Percentiles rank a stretch among this genome's conserved stretches.
Conservation (phyloP, 208 protist species). For the Leishmania guyanensis region DNA sequence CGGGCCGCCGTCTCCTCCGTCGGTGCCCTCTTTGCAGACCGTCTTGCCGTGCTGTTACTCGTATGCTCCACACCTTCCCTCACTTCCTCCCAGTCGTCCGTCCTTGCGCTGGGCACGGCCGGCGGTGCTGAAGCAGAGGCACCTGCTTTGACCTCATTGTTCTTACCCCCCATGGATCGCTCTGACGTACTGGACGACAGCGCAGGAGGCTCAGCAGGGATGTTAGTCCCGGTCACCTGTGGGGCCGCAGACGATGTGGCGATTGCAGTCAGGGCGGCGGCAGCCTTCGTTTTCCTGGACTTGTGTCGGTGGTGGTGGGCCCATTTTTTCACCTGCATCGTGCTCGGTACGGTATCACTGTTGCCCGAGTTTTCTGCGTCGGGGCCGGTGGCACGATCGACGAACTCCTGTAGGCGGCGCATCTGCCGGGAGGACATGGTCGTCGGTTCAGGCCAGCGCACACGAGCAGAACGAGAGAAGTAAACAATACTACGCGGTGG, state of each 20-base stretch:
- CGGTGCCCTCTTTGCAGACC: not conserved
- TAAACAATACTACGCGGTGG: not conserved
- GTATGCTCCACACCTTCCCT: slow-evolving; percentile 11
- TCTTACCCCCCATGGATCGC: not conserved
- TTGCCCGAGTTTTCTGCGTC: slow-evolving; percentile 41
- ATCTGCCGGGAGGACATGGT: slow-evolving; percentile 85
- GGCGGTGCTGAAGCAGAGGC: not conserved
- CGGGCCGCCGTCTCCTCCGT: not conserved
- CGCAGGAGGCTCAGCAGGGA: not conserved
- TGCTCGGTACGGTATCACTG: slow-evolving; percentile 22
- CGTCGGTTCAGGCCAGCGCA: not conserved
- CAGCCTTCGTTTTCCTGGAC: not conserved
- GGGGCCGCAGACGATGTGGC: not conserved
- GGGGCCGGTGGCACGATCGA: slow-evolving; percentile 69
- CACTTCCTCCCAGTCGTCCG: slow-evolving; percentile 32
- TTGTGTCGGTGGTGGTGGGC: slow-evolving; percentile 26
- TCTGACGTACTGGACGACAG: not conserved
- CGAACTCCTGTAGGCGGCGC: slow-evolving; percentile 73
- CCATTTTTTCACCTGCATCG: slow-evolving; percentile 29
- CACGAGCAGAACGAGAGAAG: not conserved
- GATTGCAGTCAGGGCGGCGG: not conserved
- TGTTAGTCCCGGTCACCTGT: not conserved
- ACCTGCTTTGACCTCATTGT: not conserved
- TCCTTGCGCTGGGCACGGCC: not conserved
- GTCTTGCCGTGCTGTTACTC: not conserved